Base-by-base conservation (phyloP, 305 asterid genomes). In the Fraxinus greggii region DNA sequence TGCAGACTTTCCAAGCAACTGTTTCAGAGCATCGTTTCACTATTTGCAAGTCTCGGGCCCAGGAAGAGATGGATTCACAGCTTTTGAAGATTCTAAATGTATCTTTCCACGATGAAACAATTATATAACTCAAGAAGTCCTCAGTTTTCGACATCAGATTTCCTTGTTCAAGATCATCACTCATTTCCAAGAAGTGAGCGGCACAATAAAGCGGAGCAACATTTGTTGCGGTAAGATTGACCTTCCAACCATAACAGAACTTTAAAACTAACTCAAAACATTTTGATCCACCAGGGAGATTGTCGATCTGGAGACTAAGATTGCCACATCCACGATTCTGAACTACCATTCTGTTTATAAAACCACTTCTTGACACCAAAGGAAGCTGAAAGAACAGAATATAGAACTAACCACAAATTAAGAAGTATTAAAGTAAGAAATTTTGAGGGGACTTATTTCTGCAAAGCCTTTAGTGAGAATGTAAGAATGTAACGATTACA, bases 61-160 rank as follows among this genome's bases (percentile, higher is more conserved):
- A 83, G 1, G 77, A 42, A 2, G 85, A 84, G 51, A 86, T 76
- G 32, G 87, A 79, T 84, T 86, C 86, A 73, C 87, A 86, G 63
- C 87, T 81, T 77, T 76, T 82, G 51, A 84, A 42, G 40, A 84
- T 73, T 79, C 84, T 24, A 72, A 86, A 75, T 32, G 78, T 86
- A 82, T 80, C 89, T 79, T 86, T 84, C 89, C 89, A 84, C 1
- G 87, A 86, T 15, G 87, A 84, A 15, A 86, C 77, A 21, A 86
- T 67, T 69, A 86, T 19, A 38, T 74, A 84, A 70, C 84, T 84
- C 21, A 86, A 24, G 70, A 86, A 82, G n/a, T 82, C 78, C 80
- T 84, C 84, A 7, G 87, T 78, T 79, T 79, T 78, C 1, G 84
- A 81, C 26, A 84, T 76, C 45, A 86, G 69, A 33, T 84, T 86